A percentile compares a stretch with the other conserved stretches of the same genome.
Conservation (phyloP, 2,329 filamentous ascomycete species). For the Fusarium nanum region DNA sequence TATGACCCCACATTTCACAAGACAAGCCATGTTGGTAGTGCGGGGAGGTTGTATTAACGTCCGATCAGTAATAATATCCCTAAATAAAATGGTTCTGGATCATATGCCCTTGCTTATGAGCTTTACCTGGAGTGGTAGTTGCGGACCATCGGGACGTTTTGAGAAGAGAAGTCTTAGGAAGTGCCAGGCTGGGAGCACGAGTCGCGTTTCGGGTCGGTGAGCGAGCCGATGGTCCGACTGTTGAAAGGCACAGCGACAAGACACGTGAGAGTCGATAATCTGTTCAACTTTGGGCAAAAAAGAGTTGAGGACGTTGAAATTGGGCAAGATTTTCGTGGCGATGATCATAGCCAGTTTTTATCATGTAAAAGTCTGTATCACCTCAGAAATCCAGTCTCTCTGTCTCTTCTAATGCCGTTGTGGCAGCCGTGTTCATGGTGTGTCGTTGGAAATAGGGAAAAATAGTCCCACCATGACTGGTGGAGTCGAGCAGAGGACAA, state of each 20-base stretch:
- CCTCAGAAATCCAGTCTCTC: neutral
- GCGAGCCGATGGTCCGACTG: constrained; percentile 24
- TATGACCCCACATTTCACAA: constrained; percentile 23
- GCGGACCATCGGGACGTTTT: constrained; percentile 22
- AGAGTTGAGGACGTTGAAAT: neutral
- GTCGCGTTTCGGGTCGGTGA: constrained; percentile 32
- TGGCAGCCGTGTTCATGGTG: constrained; percentile 43
- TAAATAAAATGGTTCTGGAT: constrained; percentile 9
- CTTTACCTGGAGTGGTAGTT: constrained; percentile 21
- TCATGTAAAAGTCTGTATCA: constrained; percentile 2
- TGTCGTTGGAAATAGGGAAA: constrained; percentile 49
- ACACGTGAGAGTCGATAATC: neutral
- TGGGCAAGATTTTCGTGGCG: neutral
- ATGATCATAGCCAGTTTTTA: neutral
- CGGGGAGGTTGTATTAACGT: constrained; percentile 20
- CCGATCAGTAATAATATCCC: neutral
- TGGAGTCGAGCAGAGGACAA: constrained; percentile 25
- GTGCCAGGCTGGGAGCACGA: constrained; percentile 24
- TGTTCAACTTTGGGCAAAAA: neutral
- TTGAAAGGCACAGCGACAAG: neutral
- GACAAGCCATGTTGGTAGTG: constrained; percentile 28
- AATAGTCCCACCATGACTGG: constrained; percentile 39
- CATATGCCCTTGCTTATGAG: constrained; percentile 16
- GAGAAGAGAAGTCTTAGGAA: constrained; percentile 12
- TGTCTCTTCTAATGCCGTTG: constrained; percentile 14